These are phyloP conservation scores for Colletotrichum filicis DNA, from an alignment of 2,329 filamentous ascomycete species.

Conservation along the genomic window DNA sequence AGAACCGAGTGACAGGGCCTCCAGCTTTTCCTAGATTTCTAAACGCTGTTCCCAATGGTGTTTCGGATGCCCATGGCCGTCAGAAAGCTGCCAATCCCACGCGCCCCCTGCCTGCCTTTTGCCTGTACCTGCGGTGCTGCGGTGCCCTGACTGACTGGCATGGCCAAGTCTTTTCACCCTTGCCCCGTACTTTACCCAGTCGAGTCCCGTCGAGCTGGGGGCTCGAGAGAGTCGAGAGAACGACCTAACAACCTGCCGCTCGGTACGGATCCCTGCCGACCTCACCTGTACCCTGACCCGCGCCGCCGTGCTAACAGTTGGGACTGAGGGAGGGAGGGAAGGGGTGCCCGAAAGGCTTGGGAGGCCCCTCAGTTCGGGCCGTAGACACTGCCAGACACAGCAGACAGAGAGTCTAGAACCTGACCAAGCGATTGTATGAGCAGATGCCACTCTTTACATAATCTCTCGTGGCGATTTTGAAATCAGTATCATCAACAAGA, in stretches of 20 bases:
- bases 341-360: constrained; percentile 4
- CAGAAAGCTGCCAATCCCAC: constrained; percentile 9
- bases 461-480: constrained; percentile 22
- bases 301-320: constrained; percentile 5
- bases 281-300: constrained; percentile 9
- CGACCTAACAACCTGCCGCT: neutral
- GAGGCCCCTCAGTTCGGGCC: constrained; percentile 29
- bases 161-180: neutral
- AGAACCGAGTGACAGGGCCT: neutral
- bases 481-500: neutral
- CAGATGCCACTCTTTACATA: constrained; percentile 21
- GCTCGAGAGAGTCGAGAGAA: neutral
- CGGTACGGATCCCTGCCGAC: constrained; percentile 4
- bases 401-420: constrained; percentile 29
- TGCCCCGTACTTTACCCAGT: neutral
- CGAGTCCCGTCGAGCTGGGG: neutral
- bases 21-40: neutral
- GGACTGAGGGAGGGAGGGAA: neutral
- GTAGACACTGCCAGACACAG: neutral
- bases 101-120: neutral
- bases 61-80: constrained; percentile 28
- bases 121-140: neutral
- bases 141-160: neutral
- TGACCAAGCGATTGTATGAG: constrained; percentile 24
- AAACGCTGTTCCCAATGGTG: constrained; percentile 24